phyloP scores from a whole-genome alignment of 2,329 filamentous ascomycete species.

The Colletotrichum lini region DNA sequence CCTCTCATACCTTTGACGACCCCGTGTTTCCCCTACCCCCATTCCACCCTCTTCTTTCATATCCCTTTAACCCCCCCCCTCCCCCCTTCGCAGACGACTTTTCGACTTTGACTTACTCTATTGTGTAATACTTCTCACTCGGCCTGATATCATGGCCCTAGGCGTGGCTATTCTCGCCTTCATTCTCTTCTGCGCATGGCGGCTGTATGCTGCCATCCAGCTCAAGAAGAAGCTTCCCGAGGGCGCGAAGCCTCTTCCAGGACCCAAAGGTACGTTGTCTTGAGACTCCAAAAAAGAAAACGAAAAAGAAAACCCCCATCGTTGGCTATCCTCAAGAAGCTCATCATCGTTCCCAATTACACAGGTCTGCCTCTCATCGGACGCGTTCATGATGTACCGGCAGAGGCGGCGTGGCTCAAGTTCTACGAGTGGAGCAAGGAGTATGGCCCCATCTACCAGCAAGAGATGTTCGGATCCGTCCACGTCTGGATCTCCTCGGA shows the following conservation, averaged over 20 bases:
- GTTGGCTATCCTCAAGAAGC: slow-evolving; percentile 15
- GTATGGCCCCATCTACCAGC: slow-evolving; percentile 63
- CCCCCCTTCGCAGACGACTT: neutral
- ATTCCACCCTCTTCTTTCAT: neutral
- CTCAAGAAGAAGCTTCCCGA: slow-evolving; percentile 45
- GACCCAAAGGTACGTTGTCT: slow-evolving; percentile 47
- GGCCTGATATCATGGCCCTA: slow-evolving; percentile 32
- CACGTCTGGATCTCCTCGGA: slow-evolving; percentile 66
- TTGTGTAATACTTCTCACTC: slow-evolving; percentile 11
- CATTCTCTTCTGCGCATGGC: slow-evolving; percentile 39
- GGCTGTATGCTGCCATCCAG: slow-evolving; percentile 30
- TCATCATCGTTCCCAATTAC: neutral
- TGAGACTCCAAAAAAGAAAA: too few species aligned
- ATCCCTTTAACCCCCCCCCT: slow-evolving; percentile 2
- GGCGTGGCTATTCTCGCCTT: slow-evolving; percentile 38
- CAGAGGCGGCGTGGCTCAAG: slow-evolving; percentile 60
- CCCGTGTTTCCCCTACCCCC: slow-evolving; percentile 4
- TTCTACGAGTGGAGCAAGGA: slow-evolving; percentile 63
- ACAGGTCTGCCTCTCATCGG: slow-evolving; percentile 60
- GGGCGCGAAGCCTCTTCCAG: slow-evolving; percentile 49
- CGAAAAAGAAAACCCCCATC: neutral
- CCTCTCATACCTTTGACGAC: slow-evolving; percentile 22
- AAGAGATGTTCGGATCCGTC: slow-evolving; percentile 60
- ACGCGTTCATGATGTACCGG: slow-evolving; percentile 61
- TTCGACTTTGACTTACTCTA: neutral